Conservation (phyloP, 2,329 filamentous ascomycete genomes). For the Aspergillus versicolor region DNA sequence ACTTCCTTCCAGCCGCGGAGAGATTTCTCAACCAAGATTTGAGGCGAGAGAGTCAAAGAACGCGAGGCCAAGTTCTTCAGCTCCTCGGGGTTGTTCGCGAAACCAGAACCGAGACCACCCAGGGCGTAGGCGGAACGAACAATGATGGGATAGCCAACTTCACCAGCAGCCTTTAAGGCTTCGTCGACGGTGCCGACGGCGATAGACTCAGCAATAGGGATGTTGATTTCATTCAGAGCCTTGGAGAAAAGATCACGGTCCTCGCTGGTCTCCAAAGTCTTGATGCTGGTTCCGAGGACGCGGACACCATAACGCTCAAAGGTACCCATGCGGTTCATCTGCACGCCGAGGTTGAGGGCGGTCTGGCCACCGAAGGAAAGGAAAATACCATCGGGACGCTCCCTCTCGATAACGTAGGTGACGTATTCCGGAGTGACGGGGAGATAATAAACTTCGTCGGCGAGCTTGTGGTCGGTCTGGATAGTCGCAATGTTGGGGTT, state of each 20-base stretch:
- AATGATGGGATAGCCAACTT: conserved; percentile 94
- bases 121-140: conserved; percentile 95
- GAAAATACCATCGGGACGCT: conserved; percentile 95
- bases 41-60: conserved; percentile 88
- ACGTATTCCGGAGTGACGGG: conserved; percentile 98
- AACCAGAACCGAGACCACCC: conserved; percentile 92
- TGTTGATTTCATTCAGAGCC: conserved; percentile 94
- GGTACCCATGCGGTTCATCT: conserved; percentile 94
- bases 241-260: conserved; percentile 95
- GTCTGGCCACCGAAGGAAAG: conserved; percentile 97
- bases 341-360: conserved; percentile 90
- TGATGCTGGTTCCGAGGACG: conserved; percentile 91
- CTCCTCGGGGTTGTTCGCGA: conserved; percentile 91
- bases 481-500: conserved; percentile 99
- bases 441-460: conserved; percentile 97
- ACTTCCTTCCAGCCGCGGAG: conserved; percentile 99
- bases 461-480: conserved; percentile 92
- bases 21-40: conserved; percentile 97
- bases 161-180: conserved; percentile 80
- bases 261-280: conserved; percentile 90
- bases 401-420: conserved; percentile 93
- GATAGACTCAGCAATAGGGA: conserved; percentile 94
- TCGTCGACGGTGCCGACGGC: conserved; percentile 90
- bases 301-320: conserved; percentile 95
- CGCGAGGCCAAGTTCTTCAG: conserved; percentile 89